These are phyloP conservation scores for Helotiales sp. DNA, from an alignment of 2,329 filamentous ascomycete species.

Conservation along the genomic window DNA sequence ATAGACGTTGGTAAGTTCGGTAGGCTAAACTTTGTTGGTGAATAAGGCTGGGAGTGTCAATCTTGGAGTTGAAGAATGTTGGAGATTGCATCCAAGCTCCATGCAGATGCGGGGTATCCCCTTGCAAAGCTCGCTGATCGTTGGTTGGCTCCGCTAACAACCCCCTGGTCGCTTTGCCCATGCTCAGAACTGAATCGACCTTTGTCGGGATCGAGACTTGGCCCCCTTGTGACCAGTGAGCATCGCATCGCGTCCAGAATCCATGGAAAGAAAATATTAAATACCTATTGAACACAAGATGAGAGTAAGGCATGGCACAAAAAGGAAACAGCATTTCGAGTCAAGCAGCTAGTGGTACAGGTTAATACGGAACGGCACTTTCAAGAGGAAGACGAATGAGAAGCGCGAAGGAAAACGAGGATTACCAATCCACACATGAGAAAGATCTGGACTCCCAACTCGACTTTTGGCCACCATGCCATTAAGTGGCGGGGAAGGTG, in stretches of 20 bases:
- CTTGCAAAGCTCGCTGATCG: not conserved
- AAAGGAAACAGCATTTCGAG: no score
- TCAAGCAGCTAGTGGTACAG: no score
- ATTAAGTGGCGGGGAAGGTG: no score
- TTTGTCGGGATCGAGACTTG: not conserved
- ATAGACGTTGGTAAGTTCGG: not conserved
- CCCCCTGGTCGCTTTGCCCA: not conserved
- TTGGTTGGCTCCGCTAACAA: not conserved
- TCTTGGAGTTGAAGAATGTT: not conserved
- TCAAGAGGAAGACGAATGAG: no score
- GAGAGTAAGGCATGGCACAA: no score
- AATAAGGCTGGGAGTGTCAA: not conserved
- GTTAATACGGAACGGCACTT: no score
- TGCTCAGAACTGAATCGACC: not conserved
- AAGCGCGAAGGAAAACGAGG: no score
- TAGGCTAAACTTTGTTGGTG: not conserved
- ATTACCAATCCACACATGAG: no score
- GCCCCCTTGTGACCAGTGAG: no score
- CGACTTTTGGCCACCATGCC: no score
- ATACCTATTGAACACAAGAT: no score
- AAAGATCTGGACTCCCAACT: no score
- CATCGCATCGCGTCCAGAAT: not conserved
- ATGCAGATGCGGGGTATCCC: conserved; percentile 3
- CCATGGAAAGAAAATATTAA: conserved; percentile 1
- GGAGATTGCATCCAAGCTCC: not conserved